Conservation (phyloP, 2,329 filamentous ascomycete genomes). For the Thelonectria rubi region DNA sequence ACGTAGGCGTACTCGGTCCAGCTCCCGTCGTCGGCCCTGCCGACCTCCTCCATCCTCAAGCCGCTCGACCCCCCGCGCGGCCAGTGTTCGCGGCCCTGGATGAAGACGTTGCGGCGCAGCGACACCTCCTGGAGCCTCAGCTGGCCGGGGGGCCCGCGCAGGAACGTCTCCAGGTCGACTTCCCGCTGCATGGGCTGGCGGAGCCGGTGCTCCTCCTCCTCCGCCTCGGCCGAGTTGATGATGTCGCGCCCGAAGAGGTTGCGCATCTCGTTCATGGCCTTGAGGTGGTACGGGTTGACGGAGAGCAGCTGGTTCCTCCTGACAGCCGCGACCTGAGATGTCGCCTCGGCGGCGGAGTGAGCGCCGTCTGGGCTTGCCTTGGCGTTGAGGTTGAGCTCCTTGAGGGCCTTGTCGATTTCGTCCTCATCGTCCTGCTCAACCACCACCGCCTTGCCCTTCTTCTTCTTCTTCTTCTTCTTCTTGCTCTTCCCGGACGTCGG, state of each 20-base stretch:
- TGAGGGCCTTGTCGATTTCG: conserved; percentile 65
- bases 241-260: conserved; percentile 65
- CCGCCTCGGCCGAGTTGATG: conserved; percentile 63
- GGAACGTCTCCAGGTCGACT: conserved; percentile 65
- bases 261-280: conserved; percentile 91
- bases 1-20: conserved; percentile 77
- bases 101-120: conserved; percentile 80
- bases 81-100: conserved; percentile 89
- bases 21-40: conserved; percentile 58
- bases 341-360: conserved; percentile 3
- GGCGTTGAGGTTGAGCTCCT: conserved; percentile 55
- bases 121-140: conserved; percentile 76
- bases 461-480: conserved; percentile 52
- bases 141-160: conserved; percentile 62
- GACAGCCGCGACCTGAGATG: conserved; percentile 23
- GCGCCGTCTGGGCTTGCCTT: conserved; percentile 16
- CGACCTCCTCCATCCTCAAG: conserved; percentile 76
- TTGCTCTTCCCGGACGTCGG: conserved; percentile 46
- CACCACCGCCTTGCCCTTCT: conserved; percentile 42
- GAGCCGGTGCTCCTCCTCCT: conserved; percentile 57
- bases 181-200: conserved; percentile 54
- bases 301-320: conserved; percentile 55
- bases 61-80: conserved; percentile 81
- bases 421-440: conserved; percentile 51
- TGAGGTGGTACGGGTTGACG: conserved; percentile 75